Evolutionary conservation across 768 basidiomycete genomes (phyloP), one percentile per base, ranked within the genome.

Genomic region (Tylopilus intermedius): DNA sequence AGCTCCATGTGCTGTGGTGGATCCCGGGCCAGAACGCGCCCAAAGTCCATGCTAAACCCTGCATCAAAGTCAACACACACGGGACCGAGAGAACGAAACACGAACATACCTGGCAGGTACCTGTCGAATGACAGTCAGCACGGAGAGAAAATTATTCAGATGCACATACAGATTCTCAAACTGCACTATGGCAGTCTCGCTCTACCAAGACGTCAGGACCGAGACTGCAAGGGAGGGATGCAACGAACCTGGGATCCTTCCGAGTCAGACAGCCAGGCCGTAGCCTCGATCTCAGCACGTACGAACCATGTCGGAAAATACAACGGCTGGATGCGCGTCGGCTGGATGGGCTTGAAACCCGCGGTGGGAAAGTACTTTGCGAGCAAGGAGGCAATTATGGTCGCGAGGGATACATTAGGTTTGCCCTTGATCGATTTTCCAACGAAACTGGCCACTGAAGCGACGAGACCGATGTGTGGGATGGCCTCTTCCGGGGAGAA

Each of bases 261-360:
- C 21, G 63, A 44, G 43, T 62, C 56, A 48, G 65, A 62, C 50
- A 56, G 66, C 69, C 58, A 68, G 22, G 54, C 52, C 5, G 69
- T 69, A 9, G 67, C 75, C 58, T 77, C 68, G 15, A 81, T 59
- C 62, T 83, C 79, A 8, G 74, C 79, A 57, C 81, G 79, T 29
- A 85, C 66, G 29, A 81, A 70, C 84, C 84, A 87, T 10, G 73
- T 76, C 4, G 84, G 84, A 47, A 83, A 78, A 61, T 85, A 87
- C 3, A 82, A 66, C 7, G 82, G 76, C 43, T 74, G 68, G 24
- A 81, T 71, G 22, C 73, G 75, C 11, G 67, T 63, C 22, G 83
- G 82, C 45, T 60, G 72, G 4, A 77, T 54, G 45, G 73, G 67
- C 39, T 69, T 63, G 55, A 73, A 70, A 5, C 73, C 73, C 29